Percentiles rank a stretch among this genome's conserved stretches.
Evolutionary conservation across 2,329 filamentous ascomycete genomes (phyloP).

Genomic region (Phialocephala subalpina): DNA sequence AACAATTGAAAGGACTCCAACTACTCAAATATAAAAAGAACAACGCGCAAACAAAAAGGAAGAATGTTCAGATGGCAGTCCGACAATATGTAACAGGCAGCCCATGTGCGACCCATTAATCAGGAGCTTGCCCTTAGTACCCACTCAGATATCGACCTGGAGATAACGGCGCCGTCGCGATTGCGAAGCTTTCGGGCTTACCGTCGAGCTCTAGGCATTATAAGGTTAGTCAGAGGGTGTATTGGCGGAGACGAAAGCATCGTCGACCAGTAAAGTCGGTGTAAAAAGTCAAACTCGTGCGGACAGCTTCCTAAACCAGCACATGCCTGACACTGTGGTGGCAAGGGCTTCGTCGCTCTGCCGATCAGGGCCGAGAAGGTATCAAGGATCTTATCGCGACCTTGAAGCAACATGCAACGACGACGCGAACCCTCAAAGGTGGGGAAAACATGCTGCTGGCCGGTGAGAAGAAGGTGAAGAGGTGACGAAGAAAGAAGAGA

Average conservation of each 20-base stretch:
- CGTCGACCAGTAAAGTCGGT: background rate
- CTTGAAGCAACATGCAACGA: background rate
- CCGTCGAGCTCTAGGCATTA: slow-evolving; percentile 5
- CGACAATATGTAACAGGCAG: slow-evolving; percentile 2
- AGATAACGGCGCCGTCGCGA: slow-evolving; percentile 18
- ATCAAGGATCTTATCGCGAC: slow-evolving; percentile 8
- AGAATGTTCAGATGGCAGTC: background rate
- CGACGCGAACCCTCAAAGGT: slow-evolving; percentile 4
- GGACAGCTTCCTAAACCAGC: slow-evolving; percentile 17
- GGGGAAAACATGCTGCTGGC: background rate
- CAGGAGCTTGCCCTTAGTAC: slow-evolving; percentile 9
- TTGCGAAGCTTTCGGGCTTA: slow-evolving; percentile 5
- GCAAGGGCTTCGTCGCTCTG: background rate
- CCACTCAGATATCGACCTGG: slow-evolving; percentile 16
- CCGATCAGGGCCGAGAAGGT: background rate
- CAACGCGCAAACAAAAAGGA: background rate
- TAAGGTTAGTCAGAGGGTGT: background rate
- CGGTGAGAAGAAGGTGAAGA: background rate
- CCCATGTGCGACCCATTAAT: slow-evolving; percentile 8
- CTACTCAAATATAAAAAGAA: background rate
- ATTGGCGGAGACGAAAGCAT: background rate
- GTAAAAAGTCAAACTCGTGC: background rate
- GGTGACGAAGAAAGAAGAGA: background rate
- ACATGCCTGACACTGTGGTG: background rate
- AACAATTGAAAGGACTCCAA: background rate